These are phyloP conservation scores for Acer yangbiense DNA, from an alignment of 345 rosid species.

Conservation along the genomic window DNA sequence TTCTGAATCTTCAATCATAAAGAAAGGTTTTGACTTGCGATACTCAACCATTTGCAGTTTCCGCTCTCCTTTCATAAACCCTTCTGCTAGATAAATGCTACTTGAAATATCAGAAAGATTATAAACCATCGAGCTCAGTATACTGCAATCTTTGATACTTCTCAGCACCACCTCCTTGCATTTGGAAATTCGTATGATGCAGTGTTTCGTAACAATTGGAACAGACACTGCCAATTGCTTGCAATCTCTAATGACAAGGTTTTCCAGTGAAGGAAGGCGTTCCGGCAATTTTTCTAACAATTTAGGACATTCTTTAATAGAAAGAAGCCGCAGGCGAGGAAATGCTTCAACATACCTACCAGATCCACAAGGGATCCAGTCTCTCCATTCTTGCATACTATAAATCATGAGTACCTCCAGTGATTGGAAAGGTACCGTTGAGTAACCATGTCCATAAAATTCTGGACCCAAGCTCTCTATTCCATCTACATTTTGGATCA, in stretches of 20 bases:
- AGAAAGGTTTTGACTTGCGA: neutral
- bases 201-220: constrained; percentile 16
- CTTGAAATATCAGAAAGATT: neutral
- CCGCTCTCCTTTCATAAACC: neutral
- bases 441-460: constrained; percentile 29
- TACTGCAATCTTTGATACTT: neutral
- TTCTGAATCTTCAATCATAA: neutral
- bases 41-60: neutral
- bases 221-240: constrained; percentile 2
- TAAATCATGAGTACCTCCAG: constrained; percentile 27
- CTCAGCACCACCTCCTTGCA: constrained; percentile 16
- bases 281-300: neutral
- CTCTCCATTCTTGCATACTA: constrained; percentile 18
- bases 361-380: constrained; percentile 25
- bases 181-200: neutral
- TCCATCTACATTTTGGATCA: constrained; percentile 26
- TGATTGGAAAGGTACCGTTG: constrained; percentile 33
- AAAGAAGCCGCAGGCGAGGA: neutral
- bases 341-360: too few species aligned
- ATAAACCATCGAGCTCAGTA: neutral
- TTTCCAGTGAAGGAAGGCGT: neutral
- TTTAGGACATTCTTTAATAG: neutral
- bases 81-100: neutral
- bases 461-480: constrained; percentile 35
- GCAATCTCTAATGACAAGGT: neutral